A percentile compares a stretch with the other conserved stretches of the same genome.
Conservation (phyloP, 2,329 filamentous ascomycete genomes). For the Rutstroemia sydowiana region DNA sequence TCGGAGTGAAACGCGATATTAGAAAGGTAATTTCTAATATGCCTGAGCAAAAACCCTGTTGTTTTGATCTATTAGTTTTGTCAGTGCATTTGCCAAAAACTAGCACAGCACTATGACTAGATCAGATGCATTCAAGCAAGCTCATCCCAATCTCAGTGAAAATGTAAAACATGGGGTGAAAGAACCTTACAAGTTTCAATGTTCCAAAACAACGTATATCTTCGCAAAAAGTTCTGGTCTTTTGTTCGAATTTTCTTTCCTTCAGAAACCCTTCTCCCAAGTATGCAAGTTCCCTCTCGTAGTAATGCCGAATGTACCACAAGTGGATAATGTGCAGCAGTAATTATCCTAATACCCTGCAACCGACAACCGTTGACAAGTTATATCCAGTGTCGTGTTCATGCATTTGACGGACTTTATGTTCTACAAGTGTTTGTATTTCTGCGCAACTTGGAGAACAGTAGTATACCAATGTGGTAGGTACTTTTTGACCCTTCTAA, state of each 20-base stretch:
- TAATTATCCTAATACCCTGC: slow-evolving; percentile 20
- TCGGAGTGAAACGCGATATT: slow-evolving; percentile 24
- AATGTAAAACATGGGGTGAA: neutral
- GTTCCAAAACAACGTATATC: slow-evolving; percentile 3
- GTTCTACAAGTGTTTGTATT: slow-evolving; percentile 3
- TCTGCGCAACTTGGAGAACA: neutral
- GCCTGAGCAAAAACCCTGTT: slow-evolving; percentile 19
- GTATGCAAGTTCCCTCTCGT: slow-evolving; percentile 17
- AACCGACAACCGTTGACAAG: slow-evolving; percentile 19
- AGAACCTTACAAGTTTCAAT: slow-evolving; percentile 11
- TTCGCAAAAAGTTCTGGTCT: neutral
- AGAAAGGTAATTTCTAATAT: slow-evolving; percentile 20
- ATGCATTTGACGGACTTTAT: slow-evolving; percentile 2
- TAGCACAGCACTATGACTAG: slow-evolving; percentile 3
- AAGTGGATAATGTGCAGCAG: slow-evolving; percentile 14
- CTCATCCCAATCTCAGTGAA: neutral
- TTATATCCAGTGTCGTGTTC: slow-evolving; percentile 6
- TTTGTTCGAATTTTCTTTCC: neutral
- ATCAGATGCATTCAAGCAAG: slow-evolving; percentile 2
- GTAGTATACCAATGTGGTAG: neutral
- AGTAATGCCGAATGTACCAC: slow-evolving; percentile 8
- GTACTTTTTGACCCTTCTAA: neutral
- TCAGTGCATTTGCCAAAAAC: slow-evolving; percentile 19
- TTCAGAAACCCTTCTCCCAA: slow-evolving; percentile 9
- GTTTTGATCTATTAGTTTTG: slow-evolving; percentile 16